Base-by-base conservation (phyloP, 2,329 filamentous ascomycete species). In the Phialemoniopsis sp. region DNA sequence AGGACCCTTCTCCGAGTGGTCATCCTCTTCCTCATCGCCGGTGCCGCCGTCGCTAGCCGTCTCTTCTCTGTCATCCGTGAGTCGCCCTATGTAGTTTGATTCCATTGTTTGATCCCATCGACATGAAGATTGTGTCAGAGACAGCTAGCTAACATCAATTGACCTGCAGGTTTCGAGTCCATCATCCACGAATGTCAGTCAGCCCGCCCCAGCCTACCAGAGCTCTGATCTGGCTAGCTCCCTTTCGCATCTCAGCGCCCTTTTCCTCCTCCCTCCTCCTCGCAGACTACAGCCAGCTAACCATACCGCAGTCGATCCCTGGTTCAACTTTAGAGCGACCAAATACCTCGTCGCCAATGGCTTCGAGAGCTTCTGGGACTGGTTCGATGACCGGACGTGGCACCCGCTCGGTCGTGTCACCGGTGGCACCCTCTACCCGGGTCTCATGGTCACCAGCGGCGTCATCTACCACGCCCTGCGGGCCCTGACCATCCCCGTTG, bases 321-420 rank as follows among this genome's bases (percentile, higher is more conserved):
- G 93, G 93, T 98, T 98, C 73, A 98, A 98, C 69, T 98, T 98
- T 69, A 80, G 93, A 66, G 93, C 93, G 51, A 97, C 93, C 41
- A 97, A 97, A 68, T 97, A 98, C 59, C 80, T 98, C 40, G 88
- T 98, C 40, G 80, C 91, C 59, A 81, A 98, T 82, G 93, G 93
- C 55, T 97, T 98, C 71, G 94, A 95, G 67, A 89, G 87, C 65
- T 98, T 98, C 64, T 98, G 93, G 93, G 91, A 98, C 65, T 98
- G 93, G 93, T 98, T 98, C 60, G 93, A 98, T 67, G 93, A 98
- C 73, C 84, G 93, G 72, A 98, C 93, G 80, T 98, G 93, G 93
- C 91, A 98, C 68, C 93, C 93, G 54, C 85, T 98, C 46, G 93
- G 93, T 55, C 89, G 93, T 72, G 93, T 98, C 60, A 98, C 93